phyloP scores from a whole-genome alignment of 805 yeast species.

The Saccharomyces kudriavzevii region DNA sequence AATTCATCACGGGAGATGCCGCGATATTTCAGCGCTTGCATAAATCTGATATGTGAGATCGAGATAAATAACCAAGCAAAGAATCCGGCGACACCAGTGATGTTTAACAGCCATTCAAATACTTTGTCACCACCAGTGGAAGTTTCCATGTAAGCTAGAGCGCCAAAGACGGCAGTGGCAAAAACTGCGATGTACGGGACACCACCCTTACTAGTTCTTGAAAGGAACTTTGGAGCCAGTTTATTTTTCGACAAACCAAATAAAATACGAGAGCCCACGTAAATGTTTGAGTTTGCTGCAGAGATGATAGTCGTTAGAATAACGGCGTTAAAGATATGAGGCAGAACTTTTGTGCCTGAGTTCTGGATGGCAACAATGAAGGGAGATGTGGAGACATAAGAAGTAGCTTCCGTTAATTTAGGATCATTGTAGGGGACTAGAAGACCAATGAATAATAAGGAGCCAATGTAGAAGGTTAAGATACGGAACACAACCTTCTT shows the following conservation, averaged over 20 bases:
- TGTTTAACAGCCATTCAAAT: constrained; percentile 65
- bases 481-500: constrained; percentile 62
- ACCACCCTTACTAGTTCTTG: constrained; percentile 44
- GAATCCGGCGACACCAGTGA: constrained; percentile 70
- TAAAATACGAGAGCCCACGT: constrained; percentile 61
- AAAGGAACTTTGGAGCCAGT: constrained; percentile 49
- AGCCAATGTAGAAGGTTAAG: constrained; percentile 53
- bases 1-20: constrained; percentile 59
- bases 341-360: constrained; percentile 58
- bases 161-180: constrained; percentile 53
- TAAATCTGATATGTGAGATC: constrained; percentile 59
- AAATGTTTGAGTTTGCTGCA: constrained; percentile 73
- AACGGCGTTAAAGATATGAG: constrained; percentile 66
- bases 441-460: constrained; percentile 61
- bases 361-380: constrained; percentile 64
- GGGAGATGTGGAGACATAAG: constrained; percentile 54
- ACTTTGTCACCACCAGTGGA: constrained; percentile 48
- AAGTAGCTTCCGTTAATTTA: constrained; percentile 31
- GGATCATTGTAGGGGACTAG: constrained; percentile 64
- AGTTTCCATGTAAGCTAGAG: constrained; percentile 52
- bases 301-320: constrained; percentile 59
- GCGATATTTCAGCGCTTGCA: constrained; percentile 53
- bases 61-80: constrained; percentile 66
- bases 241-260: constrained; percentile 56
- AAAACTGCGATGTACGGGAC: constrained; percentile 55